Base-by-base conservation (phyloP, 2,329 filamentous ascomycete genomes). In the Bimuria novae-zelandiae region DNA sequence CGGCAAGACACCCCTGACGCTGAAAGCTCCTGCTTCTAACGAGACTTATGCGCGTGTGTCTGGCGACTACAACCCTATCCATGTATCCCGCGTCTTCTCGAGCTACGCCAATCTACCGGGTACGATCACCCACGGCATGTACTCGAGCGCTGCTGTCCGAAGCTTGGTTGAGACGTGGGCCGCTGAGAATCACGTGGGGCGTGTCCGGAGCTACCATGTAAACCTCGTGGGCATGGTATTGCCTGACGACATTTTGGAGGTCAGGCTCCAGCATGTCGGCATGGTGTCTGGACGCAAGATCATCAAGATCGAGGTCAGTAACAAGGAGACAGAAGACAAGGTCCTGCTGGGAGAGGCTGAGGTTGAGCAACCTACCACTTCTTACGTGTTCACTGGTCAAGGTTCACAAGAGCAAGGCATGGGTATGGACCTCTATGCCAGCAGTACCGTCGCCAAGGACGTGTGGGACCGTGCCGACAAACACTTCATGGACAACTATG, bases 221-320 rank as follows among this genome's bases (percentile, higher is more conserved):
- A 93, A 89, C 19, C 84, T 99, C 44, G 92, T 96, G n/a, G 94
- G 94, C 61, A 99, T 99, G 94, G 95, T 99, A 10, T 82, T 99
- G 56, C 94, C 94, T 49, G 96, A 97, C 64, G 95, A 99, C 70
- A 89, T 93, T 58, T 89, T 99, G 59, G 86, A 95, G 61, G 93
- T 99, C 68, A 96, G 92, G 78, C 84, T 99, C 47, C 90, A 97
- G 79, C 94, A 99, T 71, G 88, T 95, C 27, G 94, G 93, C 69
- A 99, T 99, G 94, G 89, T 99, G 56, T 88, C 90, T 68, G 94
- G 94, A 70, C 92, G 94, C 75, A 99, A 97, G 85, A 97, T 97
- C 77, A 94, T 99, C 82, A 97, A 96, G 81, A 91, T 99, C 45
- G 94, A 97, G 77, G 92, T 91, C 48, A 91, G 85, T 81, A 97